phyloP scores from a whole-genome alignment of 768 basidiomycete species.

The Russula vinacea region DNA sequence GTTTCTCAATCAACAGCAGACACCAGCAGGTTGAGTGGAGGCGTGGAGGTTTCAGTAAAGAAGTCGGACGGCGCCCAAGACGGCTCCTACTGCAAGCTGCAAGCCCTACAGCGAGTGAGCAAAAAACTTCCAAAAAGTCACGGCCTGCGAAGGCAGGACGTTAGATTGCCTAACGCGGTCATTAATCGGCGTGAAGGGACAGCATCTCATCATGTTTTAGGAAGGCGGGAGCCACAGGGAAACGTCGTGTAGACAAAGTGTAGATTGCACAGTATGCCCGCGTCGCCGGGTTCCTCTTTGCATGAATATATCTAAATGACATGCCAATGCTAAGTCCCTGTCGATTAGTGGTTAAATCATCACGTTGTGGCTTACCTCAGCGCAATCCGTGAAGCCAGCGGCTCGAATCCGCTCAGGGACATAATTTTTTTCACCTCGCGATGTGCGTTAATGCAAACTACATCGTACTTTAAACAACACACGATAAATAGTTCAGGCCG shows the following conservation, averaged over 20 bases:
- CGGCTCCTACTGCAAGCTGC: too few relatives aligned
- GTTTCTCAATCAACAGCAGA: neutral
- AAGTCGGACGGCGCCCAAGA: too few relatives aligned
- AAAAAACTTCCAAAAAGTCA: neutral
- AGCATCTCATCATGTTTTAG: neutral
- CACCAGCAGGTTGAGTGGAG: neutral
- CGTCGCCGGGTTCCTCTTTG: too few relatives aligned
- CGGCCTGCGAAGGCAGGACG: neutral
- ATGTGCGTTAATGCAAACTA: neutral
- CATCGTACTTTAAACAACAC: too few relatives aligned
- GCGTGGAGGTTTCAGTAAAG: too few relatives aligned
- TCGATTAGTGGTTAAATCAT: constrained; percentile 31
- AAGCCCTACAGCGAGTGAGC: neutral
- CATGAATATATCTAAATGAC: neutral
- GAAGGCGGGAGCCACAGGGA: neutral
- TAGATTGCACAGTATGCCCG: too few relatives aligned
- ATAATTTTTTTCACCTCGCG: neutral
- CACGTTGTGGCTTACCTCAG: constrained; percentile 22
- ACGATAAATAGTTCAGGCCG: too few relatives aligned
- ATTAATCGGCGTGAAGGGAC: neutral
- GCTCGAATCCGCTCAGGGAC: constrained; percentile 29
- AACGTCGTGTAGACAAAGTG: too few relatives aligned
- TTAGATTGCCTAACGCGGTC: neutral
- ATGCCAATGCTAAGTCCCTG: constrained; percentile 5
- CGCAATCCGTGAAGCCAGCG: constrained; percentile 27